Percentiles rank a stretch among this genome's conserved stretches.
Evolutionary conservation across 768 basidiomycete genomes (phyloP).

Genomic region (Suillus alpinus): DNA sequence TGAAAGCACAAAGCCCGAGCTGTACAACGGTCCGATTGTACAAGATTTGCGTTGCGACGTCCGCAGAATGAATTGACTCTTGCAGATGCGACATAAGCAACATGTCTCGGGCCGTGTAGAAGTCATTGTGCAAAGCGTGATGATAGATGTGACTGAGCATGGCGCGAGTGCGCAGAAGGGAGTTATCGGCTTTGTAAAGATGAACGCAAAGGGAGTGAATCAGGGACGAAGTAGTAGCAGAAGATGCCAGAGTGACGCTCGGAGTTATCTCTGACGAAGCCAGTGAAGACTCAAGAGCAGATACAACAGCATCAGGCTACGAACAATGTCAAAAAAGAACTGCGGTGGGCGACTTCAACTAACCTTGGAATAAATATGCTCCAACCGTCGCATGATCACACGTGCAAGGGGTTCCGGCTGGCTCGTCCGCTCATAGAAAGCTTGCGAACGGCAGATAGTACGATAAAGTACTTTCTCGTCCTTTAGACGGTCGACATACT

Average conservation of each 20-base stretch:
- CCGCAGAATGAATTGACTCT: constrained; percentile 93
- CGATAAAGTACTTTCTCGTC: constrained; percentile 94
- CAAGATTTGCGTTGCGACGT: constrained; percentile 94
- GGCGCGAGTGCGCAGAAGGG: constrained; percentile 90
- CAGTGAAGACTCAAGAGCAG: constrained; percentile 78
- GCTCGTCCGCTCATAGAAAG: constrained; percentile 80
- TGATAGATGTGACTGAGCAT: constrained; percentile 99
- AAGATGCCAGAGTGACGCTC: constrained; percentile 52
- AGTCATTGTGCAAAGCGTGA: constrained; percentile 94
- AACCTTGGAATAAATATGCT: constrained; percentile 98
- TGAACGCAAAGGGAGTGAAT: constrained; percentile 88
- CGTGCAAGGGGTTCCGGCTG: constrained; percentile 79
- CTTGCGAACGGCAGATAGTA: constrained; percentile 90
- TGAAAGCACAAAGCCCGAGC: constrained; percentile 95
- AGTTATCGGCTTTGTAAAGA: constrained; percentile 89
- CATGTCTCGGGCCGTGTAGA: constrained; percentile 96
- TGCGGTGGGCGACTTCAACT: constrained; percentile 4
- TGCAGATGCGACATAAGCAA: constrained; percentile 98
- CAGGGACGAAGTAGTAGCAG: constrained; percentile 64
- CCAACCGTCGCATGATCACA: constrained; percentile 91
- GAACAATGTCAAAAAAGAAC: constrained; percentile 1
- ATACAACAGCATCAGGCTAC: constrained; percentile 90
- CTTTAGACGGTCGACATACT: constrained; percentile 95
- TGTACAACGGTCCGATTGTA: constrained; percentile 98
- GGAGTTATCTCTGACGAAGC: constrained; percentile 59